phyloP scores from a whole-genome alignment of 2,329 filamentous ascomycete genomes.

The Colletotrichum caudatum region DNA sequence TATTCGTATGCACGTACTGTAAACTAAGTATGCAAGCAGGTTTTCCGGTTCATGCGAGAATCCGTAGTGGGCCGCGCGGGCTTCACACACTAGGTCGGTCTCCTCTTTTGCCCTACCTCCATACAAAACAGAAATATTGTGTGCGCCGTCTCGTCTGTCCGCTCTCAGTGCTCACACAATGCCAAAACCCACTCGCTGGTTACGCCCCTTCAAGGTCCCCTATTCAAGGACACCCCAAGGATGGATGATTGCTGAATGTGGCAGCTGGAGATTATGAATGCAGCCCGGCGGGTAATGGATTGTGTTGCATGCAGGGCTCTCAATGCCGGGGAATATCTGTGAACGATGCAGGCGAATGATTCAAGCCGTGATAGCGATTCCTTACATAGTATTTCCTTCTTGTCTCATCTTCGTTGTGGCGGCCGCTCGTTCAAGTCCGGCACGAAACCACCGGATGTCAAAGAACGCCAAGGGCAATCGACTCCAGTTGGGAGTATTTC shows the following conservation, averaged over 20 bases:
- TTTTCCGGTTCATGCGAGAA: constrained; percentile 42
- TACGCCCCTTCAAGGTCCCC: constrained; percentile 2
- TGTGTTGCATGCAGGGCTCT: constrained; percentile 30
- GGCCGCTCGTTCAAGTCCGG: constrained; percentile 28
- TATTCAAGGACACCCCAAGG: constrained; percentile 7
- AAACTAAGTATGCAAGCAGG: constrained; percentile 36
- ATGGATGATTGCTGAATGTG: constrained; percentile 31
- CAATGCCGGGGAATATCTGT: constrained; percentile 21
- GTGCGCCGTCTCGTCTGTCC: constrained; percentile 1
- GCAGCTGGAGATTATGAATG: constrained; percentile 27
- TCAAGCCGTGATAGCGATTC: constrained; percentile 25
- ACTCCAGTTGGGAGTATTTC: not conserved
- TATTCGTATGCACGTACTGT: constrained; percentile 16
- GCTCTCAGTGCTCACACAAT: not conserved
- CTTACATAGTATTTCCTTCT: constrained; percentile 1
- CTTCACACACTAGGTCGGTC: constrained; percentile 7
- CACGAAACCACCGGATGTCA: constrained; percentile 34
- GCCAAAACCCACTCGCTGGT: not conserved
- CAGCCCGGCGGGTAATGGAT: constrained; percentile 29
- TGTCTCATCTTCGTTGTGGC: constrained; percentile 3
- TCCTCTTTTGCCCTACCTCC: constrained; percentile 14
- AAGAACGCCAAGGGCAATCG: constrained; percentile 21
- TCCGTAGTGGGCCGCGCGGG: constrained; percentile 22
- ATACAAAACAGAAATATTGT: constrained; percentile 4
- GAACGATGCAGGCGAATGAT: constrained; percentile 24